Conservation (phyloP, 345 rosid species). For the Tarenaya hassleriana region DNA sequence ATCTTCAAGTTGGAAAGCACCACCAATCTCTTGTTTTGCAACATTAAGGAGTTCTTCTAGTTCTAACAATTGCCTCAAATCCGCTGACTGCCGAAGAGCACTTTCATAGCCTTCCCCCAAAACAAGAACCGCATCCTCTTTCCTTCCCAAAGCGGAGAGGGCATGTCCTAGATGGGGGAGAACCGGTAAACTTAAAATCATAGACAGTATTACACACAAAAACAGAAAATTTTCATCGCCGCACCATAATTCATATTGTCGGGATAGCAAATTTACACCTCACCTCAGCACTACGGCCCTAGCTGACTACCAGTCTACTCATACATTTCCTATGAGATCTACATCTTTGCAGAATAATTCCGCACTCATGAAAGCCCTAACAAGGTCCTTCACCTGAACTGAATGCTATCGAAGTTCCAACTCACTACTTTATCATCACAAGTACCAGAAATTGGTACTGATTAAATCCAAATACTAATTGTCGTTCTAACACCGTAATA, state of each 20-base stretch:
- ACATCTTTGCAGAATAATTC: neutral
- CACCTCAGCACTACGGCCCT: conserved; percentile 2
- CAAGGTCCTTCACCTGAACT: neutral
- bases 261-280: neutral
- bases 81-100: conserved; percentile 63
- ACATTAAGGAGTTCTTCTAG: conserved; percentile 62
- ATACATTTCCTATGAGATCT: neutral
- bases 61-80: conserved; percentile 85
- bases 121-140: conserved; percentile 61
- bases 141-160: conserved; percentile 70
- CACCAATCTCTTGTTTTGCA: conserved; percentile 46
- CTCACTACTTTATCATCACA: conserved; percentile 1
- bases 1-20: conserved; percentile 22
- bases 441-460: conserved; percentile 1
- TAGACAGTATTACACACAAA: neutral
- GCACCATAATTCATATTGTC: neutral
- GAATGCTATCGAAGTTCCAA: neutral
- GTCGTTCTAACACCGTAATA: neutral
- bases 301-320: neutral
- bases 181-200: conserved; percentile 23
- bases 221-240: neutral
- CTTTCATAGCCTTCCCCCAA: conserved; percentile 72
- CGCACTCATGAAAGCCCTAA: conserved; percentile 12
- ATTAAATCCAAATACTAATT: conserved; percentile 4
- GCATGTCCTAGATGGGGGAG: conserved; percentile 54